These are phyloP conservation scores for Fraxinus paxiana DNA, from an alignment of 305 asterid genomes.

Conservation along the genomic window DNA sequence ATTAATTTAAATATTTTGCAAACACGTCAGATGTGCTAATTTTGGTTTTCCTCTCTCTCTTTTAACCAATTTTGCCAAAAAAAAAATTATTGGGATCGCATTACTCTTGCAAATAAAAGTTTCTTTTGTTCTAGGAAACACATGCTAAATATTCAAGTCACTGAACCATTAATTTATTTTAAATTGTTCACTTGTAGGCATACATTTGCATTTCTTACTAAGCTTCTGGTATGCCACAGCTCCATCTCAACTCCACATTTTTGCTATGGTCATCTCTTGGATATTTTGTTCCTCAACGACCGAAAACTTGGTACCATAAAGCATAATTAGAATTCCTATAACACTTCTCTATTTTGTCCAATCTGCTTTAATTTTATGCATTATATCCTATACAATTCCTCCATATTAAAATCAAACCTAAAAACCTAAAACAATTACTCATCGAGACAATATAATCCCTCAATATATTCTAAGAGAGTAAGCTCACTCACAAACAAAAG, in stretches of 20 bases:
- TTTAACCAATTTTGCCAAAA: not conserved
- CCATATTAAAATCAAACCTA: not conserved
- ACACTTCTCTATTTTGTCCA: not conserved
- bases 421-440: not conserved
- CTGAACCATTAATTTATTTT: not conserved
- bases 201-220: not conserved
- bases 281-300: not conserved
- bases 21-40: not conserved
- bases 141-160: not conserved
- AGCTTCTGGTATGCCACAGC: not conserved
- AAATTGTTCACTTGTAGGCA: not conserved
- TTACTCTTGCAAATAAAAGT: not conserved
- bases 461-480: not conserved
- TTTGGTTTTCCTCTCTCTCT: not conserved
- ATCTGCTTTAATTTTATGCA: not conserved
- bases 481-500: not conserved
- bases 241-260: not conserved
- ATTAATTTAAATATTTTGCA: not conserved
- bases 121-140: not conserved
- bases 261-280: not conserved
- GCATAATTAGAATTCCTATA: not conserved
- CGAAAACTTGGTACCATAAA: not conserved
- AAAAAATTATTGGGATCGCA: not conserved
- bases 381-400: not conserved
- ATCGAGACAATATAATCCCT: not conserved